Conservation (phyloP, 192 early-diverging fungal genomes). For the Pilaira anomala region DNA sequence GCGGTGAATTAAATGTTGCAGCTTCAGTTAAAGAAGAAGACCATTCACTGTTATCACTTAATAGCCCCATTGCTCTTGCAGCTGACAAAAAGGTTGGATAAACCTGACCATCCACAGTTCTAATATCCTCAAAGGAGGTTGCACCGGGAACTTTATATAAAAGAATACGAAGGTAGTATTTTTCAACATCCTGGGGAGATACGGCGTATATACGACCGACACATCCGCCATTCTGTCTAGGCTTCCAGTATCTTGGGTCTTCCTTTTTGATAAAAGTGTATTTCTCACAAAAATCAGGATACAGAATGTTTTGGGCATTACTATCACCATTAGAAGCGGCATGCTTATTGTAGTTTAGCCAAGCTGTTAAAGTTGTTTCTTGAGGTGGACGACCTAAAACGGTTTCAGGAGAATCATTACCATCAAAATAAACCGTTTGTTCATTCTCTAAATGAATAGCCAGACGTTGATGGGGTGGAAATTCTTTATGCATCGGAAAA, state of each 20-base stretch:
- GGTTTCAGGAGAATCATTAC: not conserved
- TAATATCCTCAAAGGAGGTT: not conserved
- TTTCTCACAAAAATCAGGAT: not conserved
- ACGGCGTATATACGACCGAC: slow-evolving; percentile 2
- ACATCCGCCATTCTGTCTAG: not conserved
- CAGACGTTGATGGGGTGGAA: slow-evolving; percentile 21
- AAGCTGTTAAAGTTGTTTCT: not conserved
- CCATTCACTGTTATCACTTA: slow-evolving; percentile 1
- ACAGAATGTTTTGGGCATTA: not conserved
- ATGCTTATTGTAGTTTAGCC: not conserved
- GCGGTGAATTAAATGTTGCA: not conserved
- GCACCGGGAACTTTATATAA: slow-evolving; percentile 1
- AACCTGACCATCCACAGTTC: not conserved
- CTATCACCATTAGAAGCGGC: no score
- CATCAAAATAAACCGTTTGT: slow-evolving; percentile 1
- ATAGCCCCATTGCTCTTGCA: not conserved
- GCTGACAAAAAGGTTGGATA: not conserved
- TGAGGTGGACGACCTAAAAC: not conserved
- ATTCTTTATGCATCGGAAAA: slow-evolving; percentile 30
- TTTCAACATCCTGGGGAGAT: not conserved
- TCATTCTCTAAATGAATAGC: slow-evolving; percentile 21
- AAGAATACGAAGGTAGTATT: not conserved
- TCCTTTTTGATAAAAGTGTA: no score
- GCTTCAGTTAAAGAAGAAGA: not conserved
- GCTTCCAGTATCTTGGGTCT: not conserved